Base-by-base conservation (phyloP, 805 yeast species). In the Jamesozyma lodderae region DNA sequence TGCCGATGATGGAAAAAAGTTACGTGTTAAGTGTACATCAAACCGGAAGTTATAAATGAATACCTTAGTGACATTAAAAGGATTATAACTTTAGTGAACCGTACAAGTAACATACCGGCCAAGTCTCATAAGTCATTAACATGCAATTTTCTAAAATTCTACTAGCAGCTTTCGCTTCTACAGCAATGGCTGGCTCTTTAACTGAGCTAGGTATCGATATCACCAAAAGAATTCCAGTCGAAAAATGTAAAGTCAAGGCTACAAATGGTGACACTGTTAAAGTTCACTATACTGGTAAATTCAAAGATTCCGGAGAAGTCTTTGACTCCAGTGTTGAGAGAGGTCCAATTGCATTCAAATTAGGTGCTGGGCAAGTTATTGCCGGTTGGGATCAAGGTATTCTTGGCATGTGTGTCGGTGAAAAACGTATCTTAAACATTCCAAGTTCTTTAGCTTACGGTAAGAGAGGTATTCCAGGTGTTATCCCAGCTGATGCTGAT, bases 311-410 rank as follows among this genome's bases (percentile, higher is more conserved):
- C 53, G 92, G 87, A 3, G 66, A 74, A 5, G 76, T 70, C 4
- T 88, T 87, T 54, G 96, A 87, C 60, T 73, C 84, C 8, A 82
- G 94, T 1, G 62, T 69, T 40, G 54, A 58, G 17, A 72, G 94
- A 53, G 77, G 75, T 11, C 96, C 96, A 33, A 67, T 87, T 43
- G 57, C 69, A 30, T 87, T 87, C 61, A 62, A 62, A n/a, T 63
- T 88, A 38, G 96, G 96, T 30, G 59, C 62, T 19, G 88, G 94
- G 4, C 79, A 73, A 51, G 96, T 87, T 23, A 87, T 87, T 54
- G 55, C 69, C 43, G 96, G 96, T 42, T 87, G 96, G 96, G 96
- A 87, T 46, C 75, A 79, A 61, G 96, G 96, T 30, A 64, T 86
- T 36, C 49, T 67, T 27, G 77, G 81, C 24, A 83, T 83, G 94